Percentiles rank a stretch among this genome's conserved stretches.
Evolutionary conservation across 805 yeast genomes (phyloP).

Genomic region (Pichia scutulata): DNA sequence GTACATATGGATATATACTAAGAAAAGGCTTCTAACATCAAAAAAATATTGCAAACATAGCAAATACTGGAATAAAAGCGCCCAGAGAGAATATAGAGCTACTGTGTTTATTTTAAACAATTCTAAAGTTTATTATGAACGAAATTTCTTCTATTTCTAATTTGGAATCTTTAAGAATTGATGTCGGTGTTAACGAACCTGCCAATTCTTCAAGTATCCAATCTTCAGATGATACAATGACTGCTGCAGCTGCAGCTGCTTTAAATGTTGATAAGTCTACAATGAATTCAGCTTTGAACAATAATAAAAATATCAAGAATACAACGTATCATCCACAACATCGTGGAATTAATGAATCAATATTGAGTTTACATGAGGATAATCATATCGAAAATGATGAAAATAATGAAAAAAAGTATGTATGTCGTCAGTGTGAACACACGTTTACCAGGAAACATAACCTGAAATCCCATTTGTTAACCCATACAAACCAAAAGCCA

Average conservation of each 20-base stretch:
- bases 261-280: constrained; percentile 5
- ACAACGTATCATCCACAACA: not conserved
- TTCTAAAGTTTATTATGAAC: not conserved
- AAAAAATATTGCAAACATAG: not conserved
- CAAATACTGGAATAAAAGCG: too few relatives aligned
- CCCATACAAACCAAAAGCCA: constrained; percentile 60
- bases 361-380: not conserved
- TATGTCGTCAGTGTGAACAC: constrained; percentile 54
- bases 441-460: constrained; percentile 68
- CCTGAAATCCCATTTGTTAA: constrained; percentile 61
- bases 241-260: constrained; percentile 6
- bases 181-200: not conserved
- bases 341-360: not conserved
- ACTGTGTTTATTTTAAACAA: too few relatives aligned
- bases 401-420: constrained; percentile 29
- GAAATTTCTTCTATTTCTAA: not conserved
- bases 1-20: not conserved
- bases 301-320: not conserved
- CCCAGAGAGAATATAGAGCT: too few relatives aligned
- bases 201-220: not conserved
- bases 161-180: not conserved
- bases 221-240: not conserved
- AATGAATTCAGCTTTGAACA: not conserved
- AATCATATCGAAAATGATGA: not conserved
- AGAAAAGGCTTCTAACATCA: too few relatives aligned